Evolutionary conservation across 2,329 filamentous ascomycete genomes (phyloP), one percentile per base, ranked within the genome.

Genomic region (Aspergillus sp.): DNA sequence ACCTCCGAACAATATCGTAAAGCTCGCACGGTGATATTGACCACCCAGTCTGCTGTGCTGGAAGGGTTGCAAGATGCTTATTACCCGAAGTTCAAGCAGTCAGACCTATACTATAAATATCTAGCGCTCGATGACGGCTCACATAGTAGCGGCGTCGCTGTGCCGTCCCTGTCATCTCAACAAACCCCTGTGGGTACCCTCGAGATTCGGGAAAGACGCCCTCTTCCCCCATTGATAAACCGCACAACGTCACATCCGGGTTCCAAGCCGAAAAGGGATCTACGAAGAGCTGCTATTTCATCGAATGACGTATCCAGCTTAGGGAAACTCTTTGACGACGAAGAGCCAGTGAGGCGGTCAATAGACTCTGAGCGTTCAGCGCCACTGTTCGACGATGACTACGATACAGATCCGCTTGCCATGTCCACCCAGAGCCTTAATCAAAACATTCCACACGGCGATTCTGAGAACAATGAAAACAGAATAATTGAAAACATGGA

Each of bases 51-150:
- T 17, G 83, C 86, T 2, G 89, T 93, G 0, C 82, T 97, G 56
- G 90, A 96, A 60, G 87, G 90, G 66, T 90, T 99, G 85, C 88
- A 92, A 68, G 85, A 86, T 21, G 85, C 84, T 14, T 86, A 96
- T 69, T 95, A 95, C 62, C 87, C 89, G 17, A 86, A 85, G 19
- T 99, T 99, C 79, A 96, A 93, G 70, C 90, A 87, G 65, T 96
- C 95, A 0, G 95, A 98, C 69, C 76, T 99, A 0, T 99, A 92
- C 72, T 98, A 95, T 80, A 99, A 99, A 73, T 97, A 93, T 71
- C 81, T 99, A 1, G 91, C 93, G 7, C 90, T 93, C 12, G 91
- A 96, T 68, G 92, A 96, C 74, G 76, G 77, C 31, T 64, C 67
- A 4, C 63, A 64, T 41, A 64, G 73, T 7, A 58, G 27, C 27